Conservation (phyloP, 2,329 filamentous ascomycete genomes). For the Ilyonectria robusta region DNA sequence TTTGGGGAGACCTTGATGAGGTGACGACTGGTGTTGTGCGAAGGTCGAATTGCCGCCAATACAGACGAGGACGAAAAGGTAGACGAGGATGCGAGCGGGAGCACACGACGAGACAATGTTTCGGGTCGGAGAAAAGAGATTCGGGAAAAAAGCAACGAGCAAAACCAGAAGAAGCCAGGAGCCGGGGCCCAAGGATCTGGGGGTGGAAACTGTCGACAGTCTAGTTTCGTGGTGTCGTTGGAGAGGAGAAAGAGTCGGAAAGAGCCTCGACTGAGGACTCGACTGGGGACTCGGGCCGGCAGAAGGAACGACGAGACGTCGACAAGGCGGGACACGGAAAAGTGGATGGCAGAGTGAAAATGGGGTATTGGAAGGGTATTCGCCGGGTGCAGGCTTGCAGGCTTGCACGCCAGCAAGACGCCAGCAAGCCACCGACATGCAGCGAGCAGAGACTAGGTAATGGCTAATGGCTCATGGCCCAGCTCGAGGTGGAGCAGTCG, state of each 20-base stretch:
- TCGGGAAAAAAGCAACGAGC: slow-evolving; percentile 1
- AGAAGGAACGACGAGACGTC: background rate
- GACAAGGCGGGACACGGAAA: slow-evolving; percentile 5
- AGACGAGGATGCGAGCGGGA: background rate
- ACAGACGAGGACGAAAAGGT: background rate
- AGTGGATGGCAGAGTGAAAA: slow-evolving; percentile 12
- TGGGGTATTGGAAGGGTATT: slow-evolving; percentile 3
- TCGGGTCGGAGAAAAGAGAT: slow-evolving; percentile 8
- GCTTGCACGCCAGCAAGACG: slow-evolving; percentile 5
- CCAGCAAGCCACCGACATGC: slow-evolving; percentile 23
- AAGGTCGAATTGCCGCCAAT: background rate
- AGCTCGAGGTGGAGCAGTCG: slow-evolving; percentile 25
- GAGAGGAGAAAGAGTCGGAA: slow-evolving; percentile 2
- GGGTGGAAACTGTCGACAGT: slow-evolving; percentile 11
- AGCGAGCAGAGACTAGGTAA: background rate
- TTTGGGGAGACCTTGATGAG: background rate
- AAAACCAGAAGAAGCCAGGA: slow-evolving; percentile 18
- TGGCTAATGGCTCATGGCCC: slow-evolving; percentile 21
- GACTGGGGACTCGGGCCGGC: slow-evolving; percentile 1
- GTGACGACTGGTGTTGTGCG: background rate
- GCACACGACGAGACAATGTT: background rate
- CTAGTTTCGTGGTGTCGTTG: background rate
- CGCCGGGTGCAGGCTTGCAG: slow-evolving; percentile 18
- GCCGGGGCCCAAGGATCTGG: slow-evolving; percentile 11
- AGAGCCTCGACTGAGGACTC: slow-evolving; percentile 7